phyloP scores from a whole-genome alignment of 1,139 yeast genomes.

The Taphrina wiesneri region DNA sequence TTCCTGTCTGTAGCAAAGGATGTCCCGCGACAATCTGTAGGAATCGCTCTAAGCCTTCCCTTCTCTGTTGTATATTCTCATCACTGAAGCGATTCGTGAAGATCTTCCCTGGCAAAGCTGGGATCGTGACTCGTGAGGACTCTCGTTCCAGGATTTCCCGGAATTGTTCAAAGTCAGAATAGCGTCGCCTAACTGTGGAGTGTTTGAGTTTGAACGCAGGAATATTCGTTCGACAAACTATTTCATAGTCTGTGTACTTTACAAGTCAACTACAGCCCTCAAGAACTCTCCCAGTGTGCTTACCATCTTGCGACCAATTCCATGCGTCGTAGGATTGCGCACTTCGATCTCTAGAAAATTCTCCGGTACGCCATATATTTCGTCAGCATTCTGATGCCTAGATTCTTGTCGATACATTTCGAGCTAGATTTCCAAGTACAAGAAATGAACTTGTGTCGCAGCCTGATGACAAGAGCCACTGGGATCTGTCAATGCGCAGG shows the following conservation, averaged over 20 bases:
- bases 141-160: conserved; percentile 74
- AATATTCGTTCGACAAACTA: conserved; percentile 65
- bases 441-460: too few relatives aligned
- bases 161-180: conserved; percentile 84
- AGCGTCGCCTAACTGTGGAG: conserved; percentile 77
- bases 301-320: conserved; percentile 54
- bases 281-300: neutral
- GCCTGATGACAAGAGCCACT: too few relatives aligned
- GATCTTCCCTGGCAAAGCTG: conserved; percentile 85
- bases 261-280: neutral
- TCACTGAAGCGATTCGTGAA: conserved; percentile 74
- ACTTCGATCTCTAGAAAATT: conserved; percentile 90
- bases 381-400: conserved; percentile 66
- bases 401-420: conserved; percentile 33
- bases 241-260: conserved; percentile 87
- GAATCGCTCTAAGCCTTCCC: conserved; percentile 82
- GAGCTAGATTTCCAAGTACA: neutral
- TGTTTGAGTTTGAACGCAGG: conserved; percentile 75
- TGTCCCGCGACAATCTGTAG: conserved; percentile 83
- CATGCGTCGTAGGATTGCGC: conserved; percentile 77
- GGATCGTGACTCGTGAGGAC: conserved; percentile 74
- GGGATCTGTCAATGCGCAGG: too few relatives aligned
- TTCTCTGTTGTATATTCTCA: conserved; percentile 76
- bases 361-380: conserved; percentile 91
- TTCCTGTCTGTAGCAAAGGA: conserved; percentile 87